Evolutionary conservation across 768 basidiomycete genomes (phyloP), one percentile per base, ranked within the genome.

Genomic region (Lentinula detonsa): DNA sequence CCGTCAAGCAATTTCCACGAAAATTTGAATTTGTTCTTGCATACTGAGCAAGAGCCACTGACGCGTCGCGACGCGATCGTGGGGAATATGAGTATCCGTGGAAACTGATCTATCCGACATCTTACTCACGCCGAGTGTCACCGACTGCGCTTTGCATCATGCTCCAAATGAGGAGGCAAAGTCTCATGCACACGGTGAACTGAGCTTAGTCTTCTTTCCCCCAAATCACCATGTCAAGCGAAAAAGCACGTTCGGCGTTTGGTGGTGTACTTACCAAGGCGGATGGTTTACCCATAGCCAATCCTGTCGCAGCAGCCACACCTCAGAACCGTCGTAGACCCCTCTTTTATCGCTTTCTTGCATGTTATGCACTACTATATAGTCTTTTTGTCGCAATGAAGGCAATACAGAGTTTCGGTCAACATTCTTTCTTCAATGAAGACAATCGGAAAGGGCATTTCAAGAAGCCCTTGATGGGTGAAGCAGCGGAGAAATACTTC

Each of bases 401-500:
- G 11, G 21, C 46, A 7, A 28, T 23, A n/a, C 53, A 21, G 5
- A 40, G 13, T 16, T 13, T 45, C 7, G 16, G 55, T 18, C 35
- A 7, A 35, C 35, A 42, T 28, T 57, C 21, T 16, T 21, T 49
- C 9, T 23, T 37, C 45, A 33, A 7, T 15, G 8, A 50, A 1
- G 11, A 48, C 35, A 16, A n/a, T 43, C 34, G 0, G 11, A 11
- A 60, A 35, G 33, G 39, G 42, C 49, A n/a, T 16, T n/a, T 40
- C 10, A 16, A 18, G 6, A 35, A 35, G 13, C 57, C 57, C 18
- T 52, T 60, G 39, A 37, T 53, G 16, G 60, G 60, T 15, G 48
- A 52, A 42, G 37, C 53, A 45, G 60, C 60, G 5, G 60, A 61
- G 40, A 49, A 56, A 55, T 40, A 21, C 13, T 61, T 61, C 21